Base-by-base conservation (phyloP, 371 early-diverging fungal species). In the Apophysomyces variabilis region DNA sequence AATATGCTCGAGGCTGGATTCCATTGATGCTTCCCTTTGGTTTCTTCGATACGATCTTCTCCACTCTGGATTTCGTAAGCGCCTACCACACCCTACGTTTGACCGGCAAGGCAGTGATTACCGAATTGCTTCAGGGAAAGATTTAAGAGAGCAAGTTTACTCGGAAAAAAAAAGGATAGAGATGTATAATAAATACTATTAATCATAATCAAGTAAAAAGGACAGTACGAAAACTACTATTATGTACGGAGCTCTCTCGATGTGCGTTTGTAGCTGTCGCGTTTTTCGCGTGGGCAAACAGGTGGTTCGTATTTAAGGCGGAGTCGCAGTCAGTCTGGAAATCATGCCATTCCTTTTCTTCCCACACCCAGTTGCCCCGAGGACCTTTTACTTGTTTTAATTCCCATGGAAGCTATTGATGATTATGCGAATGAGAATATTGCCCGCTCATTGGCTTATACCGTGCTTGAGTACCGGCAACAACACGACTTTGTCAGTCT, bases 21-120 rank as follows among this genome's bases (percentile, higher is more conserved):
- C 83, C 83, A 56, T 64, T 75, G 62, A 85, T 85, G 85, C 71
- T 85, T 62, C 85, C 84, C 56, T 85, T 85, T 62, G 85, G 85
- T 64, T 61, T 80, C 39, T 68, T 69, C 62, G 85, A 85, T 32
- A 74, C 72, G 5, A n/a, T 85, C 54, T 81, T 82, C 64, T 82
- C 82, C 16, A 85, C 84, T 16, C 65, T 85, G 39, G 85, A 85
- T 56, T 70, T 72, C 46, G 38, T 69, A 18, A 68, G 77, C 13
- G 37, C 82, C 11, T 75, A 61, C 59, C 12, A 78, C 38, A 78
- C 80, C 8, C 58, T 80, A 60, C 74, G 76, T 59, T 67, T 83
- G 18, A 67, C 67, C 44, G 79, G 71, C 56, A 73, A 70, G 54
- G 46, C 73, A 6, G 47, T 74, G 39, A 46, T 80, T 12, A 32